Evolutionary conservation across 805 yeast species (phyloP), one percentile per base, ranked within the genome.

Genomic region (Starmerella bombicola): DNA sequence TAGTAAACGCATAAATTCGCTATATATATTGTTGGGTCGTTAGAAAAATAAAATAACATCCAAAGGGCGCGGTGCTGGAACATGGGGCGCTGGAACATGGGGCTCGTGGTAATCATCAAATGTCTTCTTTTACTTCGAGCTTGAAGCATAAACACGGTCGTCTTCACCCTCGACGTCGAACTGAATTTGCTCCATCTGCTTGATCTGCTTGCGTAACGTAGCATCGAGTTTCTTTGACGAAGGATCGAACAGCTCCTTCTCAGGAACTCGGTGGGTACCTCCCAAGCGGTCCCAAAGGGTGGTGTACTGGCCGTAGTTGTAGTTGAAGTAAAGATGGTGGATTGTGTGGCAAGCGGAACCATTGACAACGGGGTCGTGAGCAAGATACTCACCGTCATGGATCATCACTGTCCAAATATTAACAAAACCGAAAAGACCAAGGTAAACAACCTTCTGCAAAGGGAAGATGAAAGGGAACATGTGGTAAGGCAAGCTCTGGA

Each of bases 261-360:
- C 97, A 4, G 98, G 98, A 54, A 76, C 73, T 64, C 97, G 80
- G 65, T 91, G 86, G 21, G 94, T 76, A 35, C 85, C 80, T 38
- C 97, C 97, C 43, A 91, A 65, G 65, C 98, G 78, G 62, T 91
- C 98, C 98, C 98, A 91, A 50, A 91, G 68, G 15, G 98, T 91
- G 35, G 97, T 86, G 67, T 88, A 91, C 66, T 91, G 98, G 30
- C 98, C 98, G 59, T 86, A 91, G 69, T 91, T 91, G 66, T 91
- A 91, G 70, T 88, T 88, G 75, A 91, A 91, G 66, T 91, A 91
- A 53, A 91, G 66, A 60, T 91, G 98, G 64, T 91, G 98, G 35
- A 88, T 77, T 1, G 98, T 86, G 66, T 91, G 98, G 63, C 97
- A 88, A 5, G 98, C 98, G 15, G 97, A 86, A 55, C 98, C 98